Evolutionary conservation across 2,329 filamentous ascomycete genomes (phyloP).

Genomic region (Cryphonectria japonica): DNA sequence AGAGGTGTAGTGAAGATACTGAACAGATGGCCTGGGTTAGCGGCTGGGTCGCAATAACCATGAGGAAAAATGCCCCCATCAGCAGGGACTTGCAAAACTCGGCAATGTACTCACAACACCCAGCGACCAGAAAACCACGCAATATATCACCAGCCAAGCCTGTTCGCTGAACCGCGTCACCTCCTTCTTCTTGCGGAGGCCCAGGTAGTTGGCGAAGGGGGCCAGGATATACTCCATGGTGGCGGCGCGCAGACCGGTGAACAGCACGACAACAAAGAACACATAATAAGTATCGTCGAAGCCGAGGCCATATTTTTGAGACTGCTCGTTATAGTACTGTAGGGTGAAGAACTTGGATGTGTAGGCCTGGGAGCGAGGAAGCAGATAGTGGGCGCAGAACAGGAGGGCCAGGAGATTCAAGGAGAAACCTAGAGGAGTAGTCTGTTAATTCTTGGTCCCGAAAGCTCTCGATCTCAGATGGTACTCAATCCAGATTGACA

Average conservation of each 20-base stretch:
- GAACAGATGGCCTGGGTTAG: conserved; percentile 25
- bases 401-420: conserved; percentile 85
- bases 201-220: conserved; percentile 73
- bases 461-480: not conserved
- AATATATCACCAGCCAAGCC: conserved; percentile 88
- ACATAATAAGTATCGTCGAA: conserved; percentile 81
- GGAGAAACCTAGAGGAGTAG: conserved; percentile 66
- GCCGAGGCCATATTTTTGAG: conserved; percentile 75
- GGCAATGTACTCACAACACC: conserved; percentile 70
- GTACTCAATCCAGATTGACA: not conserved
- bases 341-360: conserved; percentile 89
- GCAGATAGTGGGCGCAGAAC: conserved; percentile 78
- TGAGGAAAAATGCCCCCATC: not conserved
- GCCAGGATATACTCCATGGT: conserved; percentile 86
- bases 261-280: conserved; percentile 76
- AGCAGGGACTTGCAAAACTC: not conserved
- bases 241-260: conserved; percentile 83
- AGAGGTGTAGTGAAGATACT: conserved; percentile 82
- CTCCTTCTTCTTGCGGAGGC: conserved; percentile 76
- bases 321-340: conserved; percentile 75
- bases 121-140: conserved; percentile 77
- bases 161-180: conserved; percentile 89
- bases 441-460: conserved; percentile 7
- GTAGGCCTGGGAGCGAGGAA: conserved; percentile 76
- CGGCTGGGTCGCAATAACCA: not conserved